phyloP scores from a whole-genome alignment of 306 rosid species.

The Prunus armeniaca region DNA sequence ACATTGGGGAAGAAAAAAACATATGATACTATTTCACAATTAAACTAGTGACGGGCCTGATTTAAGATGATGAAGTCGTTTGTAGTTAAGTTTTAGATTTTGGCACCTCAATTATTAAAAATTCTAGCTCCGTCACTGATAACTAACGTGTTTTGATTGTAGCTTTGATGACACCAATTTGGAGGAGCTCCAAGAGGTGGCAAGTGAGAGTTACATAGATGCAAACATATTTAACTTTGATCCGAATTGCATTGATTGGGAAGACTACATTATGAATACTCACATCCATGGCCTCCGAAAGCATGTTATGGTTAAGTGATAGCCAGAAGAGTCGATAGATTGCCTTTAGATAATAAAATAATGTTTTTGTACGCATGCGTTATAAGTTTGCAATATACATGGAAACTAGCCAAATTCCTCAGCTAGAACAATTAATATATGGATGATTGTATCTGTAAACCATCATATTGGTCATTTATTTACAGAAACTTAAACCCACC shows the following conservation, averaged over 20 bases:
- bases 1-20: too few relatives aligned
- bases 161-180: slow-evolving; percentile 42
- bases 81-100: too few relatives aligned
- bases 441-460: too few relatives aligned
- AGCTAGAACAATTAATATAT: too few relatives aligned
- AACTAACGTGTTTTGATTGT: not conserved
- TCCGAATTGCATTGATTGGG: slow-evolving; percentile 40
- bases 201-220: not conserved
- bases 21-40: too few relatives aligned
- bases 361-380: not conserved
- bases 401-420: too few relatives aligned
- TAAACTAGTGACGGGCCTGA: too few relatives aligned
- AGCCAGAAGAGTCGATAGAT: not conserved
- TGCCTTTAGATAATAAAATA: not conserved
- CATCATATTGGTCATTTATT: too few relatives aligned
- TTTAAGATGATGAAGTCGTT: too few relatives aligned
- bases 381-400: not conserved
- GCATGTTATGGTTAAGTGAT: slow-evolving; percentile 13
- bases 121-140: too few relatives aligned
- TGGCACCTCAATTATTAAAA: too few relatives aligned
- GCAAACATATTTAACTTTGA: slow-evolving; percentile 27
- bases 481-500: too few relatives aligned
- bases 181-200: slow-evolving; percentile 9
- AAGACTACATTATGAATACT: slow-evolving; percentile 33
- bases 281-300: slow-evolving; percentile 47